Percentiles rank a stretch among this genome's conserved stretches.
These are phyloP conservation scores for Trichoderma cornu-damae DNA, from an alignment of 2,329 filamentous ascomycete genomes.

Conservation along the genomic window DNA sequence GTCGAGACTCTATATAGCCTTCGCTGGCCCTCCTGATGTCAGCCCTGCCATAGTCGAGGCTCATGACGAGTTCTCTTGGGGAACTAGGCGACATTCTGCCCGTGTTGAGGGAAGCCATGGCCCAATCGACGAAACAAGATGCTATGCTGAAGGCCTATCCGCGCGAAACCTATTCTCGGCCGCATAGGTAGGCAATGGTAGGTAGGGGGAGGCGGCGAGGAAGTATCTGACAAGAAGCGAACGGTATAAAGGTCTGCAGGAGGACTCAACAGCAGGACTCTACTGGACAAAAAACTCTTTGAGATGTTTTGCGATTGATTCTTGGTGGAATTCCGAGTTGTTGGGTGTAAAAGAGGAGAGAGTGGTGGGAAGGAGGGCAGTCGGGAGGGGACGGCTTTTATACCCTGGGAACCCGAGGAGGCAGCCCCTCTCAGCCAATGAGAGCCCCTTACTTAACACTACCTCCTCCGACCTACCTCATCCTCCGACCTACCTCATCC, in stretches of 20 bases:
- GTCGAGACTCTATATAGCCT: not conserved
- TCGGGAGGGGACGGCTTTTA: conserved; percentile 10
- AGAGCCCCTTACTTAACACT: conserved; percentile 5
- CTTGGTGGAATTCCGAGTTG: not conserved
- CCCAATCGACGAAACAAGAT: not conserved
- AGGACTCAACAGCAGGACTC: not conserved
- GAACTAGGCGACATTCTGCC: conserved; percentile 8
- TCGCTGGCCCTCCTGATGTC: not conserved
- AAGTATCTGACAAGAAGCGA: not conserved
- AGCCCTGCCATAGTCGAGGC: conserved; percentile 1
- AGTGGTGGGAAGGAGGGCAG: conserved; percentile 13
- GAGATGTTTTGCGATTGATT: not conserved
- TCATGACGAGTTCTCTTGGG: not conserved
- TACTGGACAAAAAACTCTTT: not conserved
- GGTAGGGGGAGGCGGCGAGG: not conserved
- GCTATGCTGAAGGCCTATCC: not conserved
- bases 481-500: conserved; percentile 15
- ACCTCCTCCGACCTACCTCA: conserved; percentile 11
- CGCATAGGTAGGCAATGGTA: not conserved
- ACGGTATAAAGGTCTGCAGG: conserved; percentile 1
- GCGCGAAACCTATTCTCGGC: not conserved
- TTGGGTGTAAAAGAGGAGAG: conserved; percentile 10
- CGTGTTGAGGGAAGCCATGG: conserved; percentile 12
- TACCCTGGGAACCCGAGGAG: conserved; percentile 12
- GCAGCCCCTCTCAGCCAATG: conserved; percentile 14